Base-by-base conservation (phyloP, 2,329 filamentous ascomycete genomes). In the Diplodia sapinea region DNA sequence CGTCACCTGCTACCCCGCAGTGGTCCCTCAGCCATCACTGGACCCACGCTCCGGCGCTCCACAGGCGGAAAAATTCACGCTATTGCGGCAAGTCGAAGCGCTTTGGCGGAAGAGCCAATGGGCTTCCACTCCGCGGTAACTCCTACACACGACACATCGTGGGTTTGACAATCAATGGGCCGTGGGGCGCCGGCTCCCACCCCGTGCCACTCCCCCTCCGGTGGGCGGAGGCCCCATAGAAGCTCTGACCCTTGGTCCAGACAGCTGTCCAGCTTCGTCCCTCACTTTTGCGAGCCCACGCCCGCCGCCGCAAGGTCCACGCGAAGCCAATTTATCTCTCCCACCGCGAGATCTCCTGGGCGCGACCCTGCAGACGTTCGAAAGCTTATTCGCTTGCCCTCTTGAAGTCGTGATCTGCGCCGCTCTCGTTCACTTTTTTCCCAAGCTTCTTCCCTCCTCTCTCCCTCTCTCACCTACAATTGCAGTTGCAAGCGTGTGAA, bases 1-100 rank as follows among this genome's bases (percentile, higher is more conserved):
- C 62, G 62, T 65, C 62, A 65, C 50, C 62, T 63, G 59, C 43
- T 63, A 63, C 59, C 62, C 62, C 62, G 62, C 62, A 36, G 33
- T 65, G 33, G 33, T 5, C 59, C 15, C 47, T 15, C n/a, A 17
- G 20, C 54, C 6, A 20, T 20, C 15, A 64, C 61, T 49, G 57
- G 59, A 63, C 57, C 57, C 57, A 63, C 59, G 59, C 59, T 51
- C 36, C 29, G 4, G n/a, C 50, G 50, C n/a, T 65, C 50, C 50
- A 65, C 50, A 65, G 62, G 62, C 50, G 62, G 62, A 55, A 65
- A 65, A 65, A 65, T 47, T 65, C 36, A 55, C 26, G 49, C 49
- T 17, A 38, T 11, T 9, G 20, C 61, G 59, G 49, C 59, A 50
- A 36, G 9, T 26, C 57, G 57, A 62, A 49, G 31, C 59, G 59